A percentile compares a stretch with the other conserved stretches of the same genome.
Conservation (phyloP, 2,329 filamentous ascomycete species). For the Penicillium occitanis region DNA sequence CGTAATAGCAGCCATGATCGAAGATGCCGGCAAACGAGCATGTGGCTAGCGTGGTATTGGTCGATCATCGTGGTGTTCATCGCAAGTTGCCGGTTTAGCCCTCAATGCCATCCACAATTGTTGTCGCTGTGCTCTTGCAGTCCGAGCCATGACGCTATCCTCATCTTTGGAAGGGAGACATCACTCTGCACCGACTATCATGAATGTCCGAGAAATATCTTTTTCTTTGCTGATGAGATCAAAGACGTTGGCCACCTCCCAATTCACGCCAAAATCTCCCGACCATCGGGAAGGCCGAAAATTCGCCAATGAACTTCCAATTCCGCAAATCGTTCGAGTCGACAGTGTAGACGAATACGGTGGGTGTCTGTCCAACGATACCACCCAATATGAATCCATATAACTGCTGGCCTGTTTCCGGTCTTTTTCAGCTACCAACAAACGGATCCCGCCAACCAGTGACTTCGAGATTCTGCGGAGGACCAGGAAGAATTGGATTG, state of each 20-base stretch:
- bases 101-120: neutral
- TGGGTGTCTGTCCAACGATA: neutral
- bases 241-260: neutral
- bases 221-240: neutral
- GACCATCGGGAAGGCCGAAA: neutral
- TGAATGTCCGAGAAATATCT: neutral
- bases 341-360: neutral
- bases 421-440: slow-evolving; percentile 23
- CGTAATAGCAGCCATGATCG: neutral
- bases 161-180: neutral
- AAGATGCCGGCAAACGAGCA: neutral
- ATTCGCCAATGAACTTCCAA: neutral
- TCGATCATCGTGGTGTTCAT: neutral
- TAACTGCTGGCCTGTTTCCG: neutral
- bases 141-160: neutral
- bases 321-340: neutral
- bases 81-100: neutral
- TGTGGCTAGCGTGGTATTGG: neutral
- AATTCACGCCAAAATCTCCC: neutral
- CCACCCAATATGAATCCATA: neutral
- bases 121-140: neutral
- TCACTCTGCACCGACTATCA: neutral
- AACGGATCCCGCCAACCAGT: slow-evolving; percentile 48
- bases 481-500: slow-evolving; percentile 42
- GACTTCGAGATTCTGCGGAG: slow-evolving; percentile 35